These are phyloP conservation scores for Asterionellopsis glacialis DNA, from an alignment of 108 stramenopile genomes.

Conservation along the genomic window DNA sequence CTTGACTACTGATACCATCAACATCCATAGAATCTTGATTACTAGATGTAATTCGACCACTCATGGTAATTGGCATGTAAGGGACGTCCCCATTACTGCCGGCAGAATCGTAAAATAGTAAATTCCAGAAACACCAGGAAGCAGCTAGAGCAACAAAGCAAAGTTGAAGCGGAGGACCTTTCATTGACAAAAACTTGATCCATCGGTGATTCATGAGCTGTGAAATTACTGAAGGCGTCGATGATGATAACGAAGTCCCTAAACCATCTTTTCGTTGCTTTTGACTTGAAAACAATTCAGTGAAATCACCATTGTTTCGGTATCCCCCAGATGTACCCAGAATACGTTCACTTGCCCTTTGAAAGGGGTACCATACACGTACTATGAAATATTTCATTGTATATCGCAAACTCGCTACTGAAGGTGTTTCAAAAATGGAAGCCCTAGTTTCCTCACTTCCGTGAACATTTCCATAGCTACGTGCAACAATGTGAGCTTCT, in stretches of 20 bases:
- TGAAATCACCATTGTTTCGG: background rate
- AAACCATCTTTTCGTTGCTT: background rate
- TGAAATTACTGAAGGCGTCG: background rate
- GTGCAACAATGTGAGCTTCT: background rate
- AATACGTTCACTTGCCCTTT: background rate
- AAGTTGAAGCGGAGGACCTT: constrained; percentile 17
- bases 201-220: background rate
- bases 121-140: constrained; percentile 1
- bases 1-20: too few species aligned
- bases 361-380: background rate
- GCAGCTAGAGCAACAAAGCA: constrained; percentile 20
- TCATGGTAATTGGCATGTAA: too few species aligned
- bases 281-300: background rate
- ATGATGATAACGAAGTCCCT: too few species aligned
- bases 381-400: background rate
- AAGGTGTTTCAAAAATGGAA: too few species aligned
- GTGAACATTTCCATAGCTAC: too few species aligned
- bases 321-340: background rate
- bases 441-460: too few species aligned
- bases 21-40: too few species aligned
- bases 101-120: background rate
- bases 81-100: too few species aligned
- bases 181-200: background rate
- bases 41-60: too few species aligned
- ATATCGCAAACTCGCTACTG: background rate